phyloP scores from a whole-genome alignment of 257 asterid genomes.

The Petunia axillaris region DNA sequence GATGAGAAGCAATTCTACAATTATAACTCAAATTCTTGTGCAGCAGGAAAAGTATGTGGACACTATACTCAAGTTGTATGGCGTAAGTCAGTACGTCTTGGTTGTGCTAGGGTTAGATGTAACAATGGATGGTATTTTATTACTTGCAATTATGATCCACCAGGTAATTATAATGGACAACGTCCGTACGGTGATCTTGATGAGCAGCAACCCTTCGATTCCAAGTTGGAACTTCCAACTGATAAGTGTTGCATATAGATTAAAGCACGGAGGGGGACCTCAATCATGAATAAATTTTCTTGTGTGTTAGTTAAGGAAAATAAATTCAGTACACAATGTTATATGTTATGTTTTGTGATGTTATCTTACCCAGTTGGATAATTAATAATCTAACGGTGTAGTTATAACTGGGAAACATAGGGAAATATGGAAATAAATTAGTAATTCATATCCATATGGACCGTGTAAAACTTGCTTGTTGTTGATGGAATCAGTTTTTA shows the following conservation, averaged over 20 bases:
- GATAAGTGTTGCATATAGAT: neutral
- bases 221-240: slow-evolving; percentile 19
- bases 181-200: slow-evolving; percentile 22
- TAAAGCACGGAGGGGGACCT: no score
- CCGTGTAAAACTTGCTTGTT: neutral
- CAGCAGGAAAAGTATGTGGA: slow-evolving; percentile 30
- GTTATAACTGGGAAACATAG: neutral
- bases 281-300: neutral
- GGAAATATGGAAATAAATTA: neutral
- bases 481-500: neutral
- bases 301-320: neutral
- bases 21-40: slow-evolving; percentile 37
- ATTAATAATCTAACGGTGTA: neutral
- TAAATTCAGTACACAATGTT: neutral
- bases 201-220: neutral
- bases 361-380: neutral
- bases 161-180: slow-evolving; percentile 27
- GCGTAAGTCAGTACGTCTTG: slow-evolving; percentile 21
- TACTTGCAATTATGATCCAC: slow-evolving; percentile 32
- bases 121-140: slow-evolving; percentile 26
- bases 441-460: neutral
- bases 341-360: neutral
- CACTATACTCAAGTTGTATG: slow-evolving; percentile 36
- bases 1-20: slow-evolving; percentile 37
- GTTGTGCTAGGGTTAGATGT: slow-evolving; percentile 34